phyloP scores from a whole-genome alignment of 331 rosid species.

The Erythrophleum ivorense region DNA sequence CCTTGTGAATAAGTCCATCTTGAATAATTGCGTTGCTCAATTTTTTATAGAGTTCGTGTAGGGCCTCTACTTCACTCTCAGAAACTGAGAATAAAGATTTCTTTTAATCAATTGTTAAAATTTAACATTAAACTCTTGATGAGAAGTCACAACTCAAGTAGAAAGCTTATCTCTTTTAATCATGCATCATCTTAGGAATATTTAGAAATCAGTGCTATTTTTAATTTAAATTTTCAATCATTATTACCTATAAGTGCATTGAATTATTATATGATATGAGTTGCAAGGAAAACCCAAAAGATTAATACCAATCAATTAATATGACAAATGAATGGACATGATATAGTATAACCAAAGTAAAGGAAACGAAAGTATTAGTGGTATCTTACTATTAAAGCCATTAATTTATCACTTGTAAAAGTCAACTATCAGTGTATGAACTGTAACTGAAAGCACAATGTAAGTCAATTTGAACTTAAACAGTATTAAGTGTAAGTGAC shows the following conservation, averaged over 20 bases:
- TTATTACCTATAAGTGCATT: background rate
- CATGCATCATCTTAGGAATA: background rate
- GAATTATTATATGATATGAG: background rate
- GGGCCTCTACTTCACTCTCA: constrained; percentile 82
- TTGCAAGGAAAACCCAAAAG: background rate
- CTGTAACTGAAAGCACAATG: background rate
- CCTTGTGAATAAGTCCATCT: constrained; percentile 89
- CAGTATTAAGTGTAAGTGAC: background rate
- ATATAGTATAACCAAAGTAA: background rate
- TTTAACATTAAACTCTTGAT: constrained; percentile 1
- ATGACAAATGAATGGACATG: background rate
- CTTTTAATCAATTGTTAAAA: constrained; percentile 15
- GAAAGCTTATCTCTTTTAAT: background rate
- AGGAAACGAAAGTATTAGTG: background rate
- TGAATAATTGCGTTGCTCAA: constrained; percentile 78
- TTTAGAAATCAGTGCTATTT: background rate
- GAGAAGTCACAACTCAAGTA: background rate
- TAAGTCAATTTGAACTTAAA: background rate
- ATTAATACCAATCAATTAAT: background rate
- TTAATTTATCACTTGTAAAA: constrained; percentile 4
- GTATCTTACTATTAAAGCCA: background rate
- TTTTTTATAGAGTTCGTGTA: constrained; percentile 76
- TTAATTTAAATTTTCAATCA: background rate
- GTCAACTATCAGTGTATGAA: constrained; percentile 1
- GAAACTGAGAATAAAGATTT: constrained; percentile 55